phyloP scores from a whole-genome alignment of 352 stramenopile genomes.

The Elongisporangium undulatum region DNA sequence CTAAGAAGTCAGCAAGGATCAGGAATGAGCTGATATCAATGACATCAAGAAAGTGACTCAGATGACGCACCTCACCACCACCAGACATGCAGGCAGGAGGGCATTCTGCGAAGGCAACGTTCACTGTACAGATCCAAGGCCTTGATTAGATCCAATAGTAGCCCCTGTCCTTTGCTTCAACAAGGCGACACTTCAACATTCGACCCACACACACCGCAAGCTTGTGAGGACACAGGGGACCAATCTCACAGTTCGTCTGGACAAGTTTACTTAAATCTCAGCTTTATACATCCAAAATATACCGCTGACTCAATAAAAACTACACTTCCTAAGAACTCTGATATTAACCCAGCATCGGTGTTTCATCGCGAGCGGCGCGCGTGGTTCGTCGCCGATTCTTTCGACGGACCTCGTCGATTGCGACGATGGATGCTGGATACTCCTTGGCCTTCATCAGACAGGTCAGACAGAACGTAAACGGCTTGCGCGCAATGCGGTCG shows the following conservation, averaged over 20 bases:
- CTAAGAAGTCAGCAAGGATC: not conserved
- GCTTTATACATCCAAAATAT: no score
- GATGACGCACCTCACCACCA: not conserved
- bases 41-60: not conserved
- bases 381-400: not conserved
- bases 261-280: no score
- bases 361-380: not conserved
- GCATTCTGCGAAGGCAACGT: no score
- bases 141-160: no score
- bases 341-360: not conserved
- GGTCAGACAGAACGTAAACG: constrained; percentile 39
- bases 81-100: not conserved
- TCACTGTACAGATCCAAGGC: no score
- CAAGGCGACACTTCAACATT: no score
- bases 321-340: no score
- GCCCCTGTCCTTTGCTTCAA: no score
- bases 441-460: constrained; percentile 37
- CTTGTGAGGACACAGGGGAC: no score
- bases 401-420: constrained; percentile 3
- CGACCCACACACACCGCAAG: no score
- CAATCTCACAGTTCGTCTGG: no score
- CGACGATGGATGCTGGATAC: constrained; percentile 32
- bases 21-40: not conserved
- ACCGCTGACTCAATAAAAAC: no score
- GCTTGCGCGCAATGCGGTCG: constrained; percentile 21